Base-by-base conservation (phyloP, 495 filamentous ascomycete species). In the Penicillium waksmanii region DNA sequence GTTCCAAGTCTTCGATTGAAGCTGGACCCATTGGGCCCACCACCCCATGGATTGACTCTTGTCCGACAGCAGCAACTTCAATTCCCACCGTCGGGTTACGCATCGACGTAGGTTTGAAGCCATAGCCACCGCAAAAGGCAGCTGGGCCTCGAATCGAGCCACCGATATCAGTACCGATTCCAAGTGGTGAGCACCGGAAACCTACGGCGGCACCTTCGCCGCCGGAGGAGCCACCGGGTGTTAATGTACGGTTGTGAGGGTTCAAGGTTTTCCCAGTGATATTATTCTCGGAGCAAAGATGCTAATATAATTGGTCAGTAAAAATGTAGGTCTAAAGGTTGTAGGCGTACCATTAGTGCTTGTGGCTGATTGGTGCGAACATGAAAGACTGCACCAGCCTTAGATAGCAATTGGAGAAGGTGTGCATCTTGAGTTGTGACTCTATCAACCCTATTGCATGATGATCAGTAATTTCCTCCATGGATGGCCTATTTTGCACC, bases 171-270 rank as follows among this genome's bases (percentile, higher is more conserved):
- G 85, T 87, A 0, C 88, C 89, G 51, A 91, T 82, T 2, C 89
- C 89, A 3, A 91, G 68, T 23, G 83, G 77, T 11, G 80, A 80
- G 12, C 87, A 89, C 42, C 80, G 75, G 53, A 90, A 78, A 4
- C 78, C 85, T 42, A 88, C 71, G 11, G 90, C 77, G 1, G 85
- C 89, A 3, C 82, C 87, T 69, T 92, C 89, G 23, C 89, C 89
- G 9, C 88, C 87, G 0, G 85, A 85, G 2, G 82, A 86, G 1
- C 88, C 88, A 3, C 88, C 88, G 0, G 82, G 66, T 0, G 82
- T 86, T 2, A 81, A 73, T 1, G 70, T 77, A 3, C 73, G 78
- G 65, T 89, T 87, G 54, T 77, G 63, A 0, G 88, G 88, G 69
- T 93, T 91, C 7, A 84, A 56, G 0, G 84, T 86, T 10, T 80